phyloP scores from a whole-genome alignment of 495 filamentous ascomycete genomes.

The Talaromyces adpressus region DNA sequence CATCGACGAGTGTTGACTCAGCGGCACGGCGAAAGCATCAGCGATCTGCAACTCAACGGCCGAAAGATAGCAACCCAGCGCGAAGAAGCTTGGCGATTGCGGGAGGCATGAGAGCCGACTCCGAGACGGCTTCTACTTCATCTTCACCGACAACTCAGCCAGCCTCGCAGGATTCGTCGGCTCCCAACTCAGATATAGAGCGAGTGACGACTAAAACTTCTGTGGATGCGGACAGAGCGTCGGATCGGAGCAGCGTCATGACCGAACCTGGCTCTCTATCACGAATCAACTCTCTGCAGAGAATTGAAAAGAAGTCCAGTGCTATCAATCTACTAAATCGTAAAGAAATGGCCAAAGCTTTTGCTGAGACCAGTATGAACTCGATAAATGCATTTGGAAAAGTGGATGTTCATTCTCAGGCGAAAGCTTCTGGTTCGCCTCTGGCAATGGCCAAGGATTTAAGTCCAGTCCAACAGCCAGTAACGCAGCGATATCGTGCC shows the following conservation, averaged over 20 bases:
- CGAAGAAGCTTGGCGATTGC: conserved; percentile 15
- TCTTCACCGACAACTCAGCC: conserved; percentile 35
- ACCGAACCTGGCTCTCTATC: conserved; percentile 29
- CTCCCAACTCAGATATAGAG: conserved; percentile 30
- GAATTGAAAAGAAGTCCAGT: conserved; percentile 58
- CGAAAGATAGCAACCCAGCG: conserved; percentile 33
- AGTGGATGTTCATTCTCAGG: conserved; percentile 61
- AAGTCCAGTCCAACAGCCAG: conserved; percentile 14
- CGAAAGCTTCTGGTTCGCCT: conserved; percentile 21
- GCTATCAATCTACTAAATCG: conserved; percentile 77
- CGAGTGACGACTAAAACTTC: conserved; percentile 9
- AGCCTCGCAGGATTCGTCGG: conserved; percentile 32
- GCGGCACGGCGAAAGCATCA: conserved; percentile 49
- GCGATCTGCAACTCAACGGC: conserved; percentile 36
- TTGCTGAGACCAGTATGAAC: conserved; percentile 76
- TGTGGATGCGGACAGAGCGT: conserved; percentile 19
- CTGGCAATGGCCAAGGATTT: conserved; percentile 27
- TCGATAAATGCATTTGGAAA: conserved; percentile 79
- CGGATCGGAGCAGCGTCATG: conserved; percentile 28
- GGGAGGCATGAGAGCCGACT: conserved; percentile 19
- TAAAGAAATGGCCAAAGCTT: conserved; percentile 70
- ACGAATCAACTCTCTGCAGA: conserved; percentile 19
- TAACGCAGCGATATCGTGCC: conserved; percentile 30
- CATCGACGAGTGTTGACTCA: conserved; percentile 77
- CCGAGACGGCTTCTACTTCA: conserved; percentile 17